phyloP scores from a whole-genome alignment of 2,329 filamentous ascomycete species.

The Fusarium metavorans region DNA sequence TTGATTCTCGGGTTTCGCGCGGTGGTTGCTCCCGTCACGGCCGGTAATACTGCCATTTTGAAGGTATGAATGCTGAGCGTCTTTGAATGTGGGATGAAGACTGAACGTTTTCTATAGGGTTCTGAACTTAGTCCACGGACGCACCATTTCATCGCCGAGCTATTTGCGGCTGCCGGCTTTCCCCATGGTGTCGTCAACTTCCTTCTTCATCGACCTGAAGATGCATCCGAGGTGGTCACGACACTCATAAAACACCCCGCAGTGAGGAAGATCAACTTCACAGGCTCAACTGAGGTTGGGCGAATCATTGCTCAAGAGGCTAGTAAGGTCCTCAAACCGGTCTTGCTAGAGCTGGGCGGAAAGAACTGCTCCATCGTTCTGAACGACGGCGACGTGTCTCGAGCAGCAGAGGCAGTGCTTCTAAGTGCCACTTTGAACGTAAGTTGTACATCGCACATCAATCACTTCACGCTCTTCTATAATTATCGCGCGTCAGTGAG shows the following conservation, averaged over 20 bases:
- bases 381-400: not conserved
- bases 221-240: not conserved
- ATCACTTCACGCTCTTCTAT: not conserved
- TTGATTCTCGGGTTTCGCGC: not conserved
- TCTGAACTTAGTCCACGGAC: not conserved
- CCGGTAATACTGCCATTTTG: not conserved
- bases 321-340: not conserved
- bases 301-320: not conserved
- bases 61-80: not conserved
- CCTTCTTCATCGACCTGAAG: not conserved
- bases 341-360: not conserved
- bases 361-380: not conserved
- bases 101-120: not conserved
- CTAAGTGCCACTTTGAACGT: not conserved
- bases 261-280: not conserved
- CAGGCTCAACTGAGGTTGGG: not conserved
- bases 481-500: not conserved
- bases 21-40: not conserved
- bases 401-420: not conserved
- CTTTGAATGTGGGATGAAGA: not conserved
- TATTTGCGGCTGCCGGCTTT: not conserved
- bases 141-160: not conserved
- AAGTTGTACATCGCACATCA: not conserved
- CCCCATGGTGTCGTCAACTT: not conserved
- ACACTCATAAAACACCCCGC: not conserved